Evolutionary conservation across 2,329 filamentous ascomycete species (phyloP).

Genomic region (Pseudocercospora cruenta): DNA sequence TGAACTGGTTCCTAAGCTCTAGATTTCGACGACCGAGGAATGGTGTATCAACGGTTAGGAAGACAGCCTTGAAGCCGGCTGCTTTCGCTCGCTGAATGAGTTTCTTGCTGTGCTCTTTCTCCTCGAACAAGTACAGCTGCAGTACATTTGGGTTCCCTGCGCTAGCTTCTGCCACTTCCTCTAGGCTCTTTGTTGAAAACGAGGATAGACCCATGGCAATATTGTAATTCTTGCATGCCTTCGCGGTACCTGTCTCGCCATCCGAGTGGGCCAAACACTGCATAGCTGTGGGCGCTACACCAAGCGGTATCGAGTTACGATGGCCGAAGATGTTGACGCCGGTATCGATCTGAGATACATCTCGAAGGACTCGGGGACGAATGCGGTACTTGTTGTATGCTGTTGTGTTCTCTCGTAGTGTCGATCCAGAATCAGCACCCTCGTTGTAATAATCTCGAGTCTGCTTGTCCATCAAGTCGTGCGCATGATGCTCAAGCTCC

Average conservation of each 20-base stretch:
- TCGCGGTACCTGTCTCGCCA: constrained; percentile 56
- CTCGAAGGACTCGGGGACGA: constrained; percentile 44
- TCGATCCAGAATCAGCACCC: constrained; percentile 43
- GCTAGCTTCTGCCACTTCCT: constrained; percentile 54
- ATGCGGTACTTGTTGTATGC: constrained; percentile 55
- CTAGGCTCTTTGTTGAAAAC: constrained; percentile 54
- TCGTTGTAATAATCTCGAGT: constrained; percentile 47
- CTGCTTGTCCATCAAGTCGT: constrained; percentile 44
- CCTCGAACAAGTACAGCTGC: constrained; percentile 60
- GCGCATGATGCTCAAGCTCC: constrained; percentile 46
- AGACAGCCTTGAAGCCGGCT: constrained; percentile 58
- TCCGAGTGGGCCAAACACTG: constrained; percentile 58
- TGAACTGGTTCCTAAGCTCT: constrained; percentile 60
- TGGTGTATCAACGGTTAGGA: constrained; percentile 61
- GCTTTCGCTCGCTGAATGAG: constrained; percentile 40
- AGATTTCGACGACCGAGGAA: constrained; percentile 58
- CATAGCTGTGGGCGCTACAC: constrained; percentile 58
- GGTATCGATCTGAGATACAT: constrained; percentile 47
- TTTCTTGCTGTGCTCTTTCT: constrained; percentile 54
- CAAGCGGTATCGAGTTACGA: constrained; percentile 53
- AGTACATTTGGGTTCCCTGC: constrained; percentile 53
- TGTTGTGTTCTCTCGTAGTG: constrained; percentile 53
- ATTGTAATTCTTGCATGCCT: constrained; percentile 50
- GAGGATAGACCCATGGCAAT: constrained; percentile 56
- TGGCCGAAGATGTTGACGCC: constrained; percentile 52